Base-by-base conservation (phyloP, 306 rosid species). In the Comarum palustre region DNA sequence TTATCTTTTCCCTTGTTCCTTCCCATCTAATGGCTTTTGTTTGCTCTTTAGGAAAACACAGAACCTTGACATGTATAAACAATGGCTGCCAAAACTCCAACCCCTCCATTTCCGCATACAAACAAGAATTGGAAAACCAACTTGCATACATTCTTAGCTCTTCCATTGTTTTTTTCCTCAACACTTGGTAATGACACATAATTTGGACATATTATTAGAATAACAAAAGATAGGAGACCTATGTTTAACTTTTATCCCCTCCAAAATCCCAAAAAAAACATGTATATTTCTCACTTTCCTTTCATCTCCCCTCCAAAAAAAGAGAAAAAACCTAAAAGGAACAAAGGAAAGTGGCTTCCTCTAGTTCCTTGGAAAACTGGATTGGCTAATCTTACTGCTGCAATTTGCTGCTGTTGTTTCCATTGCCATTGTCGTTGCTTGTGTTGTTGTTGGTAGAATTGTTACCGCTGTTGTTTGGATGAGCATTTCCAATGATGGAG, bases 401-500 rank as follows among this genome's bases (percentile, higher is more conserved):
- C 72, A 60, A 55, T 77, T 80, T 76, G 59, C 70, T 82, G 73
- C 42, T 63, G 0, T 50, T 34, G 59, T 77, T 79, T 50, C 65
- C 79, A 59, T 52, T 68, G 24, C 14, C 59, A 14, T 27, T 78
- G 68, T 4, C 17, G 13, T 43, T 79, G 48, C 25, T 81, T 58
- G 75, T 57, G 75, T 72, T 72, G 42, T 31, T 72, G 50, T 73
- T 29, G 13, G 63, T 73, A 63, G 3, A 46, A 36, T 14, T 71
- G 66, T 34, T 42, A 31, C 32, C 51, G 6, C 47, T 82, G 75
- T 72, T 79, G 69, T 65, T 84, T 19, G 77, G 74, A 12, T 83
- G 84, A 70, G 80, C 76, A 55, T 77, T 83, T 46, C 89, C 85
- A 57, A 91, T 85, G 5, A 87, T 69, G 31, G 96, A 87, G 38